A percentile compares a stretch with the other conserved stretches of the same genome.
Evolutionary conservation across 495 filamentous ascomycete species (phyloP).

Genomic region (Neurospora sp.): DNA sequence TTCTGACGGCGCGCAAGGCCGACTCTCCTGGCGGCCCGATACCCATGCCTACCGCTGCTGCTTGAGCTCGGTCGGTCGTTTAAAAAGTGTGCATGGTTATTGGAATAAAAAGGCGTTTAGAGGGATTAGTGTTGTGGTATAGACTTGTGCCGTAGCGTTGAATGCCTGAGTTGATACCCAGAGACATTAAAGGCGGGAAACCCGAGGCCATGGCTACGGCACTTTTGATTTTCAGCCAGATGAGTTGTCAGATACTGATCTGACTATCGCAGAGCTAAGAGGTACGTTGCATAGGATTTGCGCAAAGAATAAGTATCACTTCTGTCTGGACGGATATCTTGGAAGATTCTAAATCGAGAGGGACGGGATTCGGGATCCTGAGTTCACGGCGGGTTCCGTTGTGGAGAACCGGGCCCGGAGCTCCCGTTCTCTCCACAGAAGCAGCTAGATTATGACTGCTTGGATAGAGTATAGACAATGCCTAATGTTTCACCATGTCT

Average conservation of each 20-base stretch:
- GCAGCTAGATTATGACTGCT: neutral
- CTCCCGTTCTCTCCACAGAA: neutral
- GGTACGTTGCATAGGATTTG: neutral
- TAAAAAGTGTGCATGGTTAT: neutral
- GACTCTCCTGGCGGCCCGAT: conserved; percentile 80
- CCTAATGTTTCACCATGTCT: neutral
- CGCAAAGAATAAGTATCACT: neutral
- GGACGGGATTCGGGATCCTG: neutral
- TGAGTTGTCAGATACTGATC: neutral
- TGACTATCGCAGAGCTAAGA: neutral
- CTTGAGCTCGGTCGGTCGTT: neutral
- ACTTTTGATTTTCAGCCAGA: neutral
- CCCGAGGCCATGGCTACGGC: neutral
- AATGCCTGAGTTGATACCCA: neutral
- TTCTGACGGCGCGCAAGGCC: conserved; percentile 72
- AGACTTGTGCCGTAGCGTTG: neutral
- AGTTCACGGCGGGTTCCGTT: neutral
- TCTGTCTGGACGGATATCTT: neutral
- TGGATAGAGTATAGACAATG: neutral
- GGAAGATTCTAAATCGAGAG: neutral
- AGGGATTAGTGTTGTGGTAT: neutral
- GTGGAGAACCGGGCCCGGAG: neutral
- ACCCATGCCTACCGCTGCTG: conserved; percentile 42
- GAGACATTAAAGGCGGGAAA: neutral
- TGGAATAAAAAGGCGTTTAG: neutral